Evolutionary conservation across 129 eudicot genomes (phyloP), one percentile per base, ranked within the genome.

Genomic region (Chrysanthemum makinoi): DNA sequence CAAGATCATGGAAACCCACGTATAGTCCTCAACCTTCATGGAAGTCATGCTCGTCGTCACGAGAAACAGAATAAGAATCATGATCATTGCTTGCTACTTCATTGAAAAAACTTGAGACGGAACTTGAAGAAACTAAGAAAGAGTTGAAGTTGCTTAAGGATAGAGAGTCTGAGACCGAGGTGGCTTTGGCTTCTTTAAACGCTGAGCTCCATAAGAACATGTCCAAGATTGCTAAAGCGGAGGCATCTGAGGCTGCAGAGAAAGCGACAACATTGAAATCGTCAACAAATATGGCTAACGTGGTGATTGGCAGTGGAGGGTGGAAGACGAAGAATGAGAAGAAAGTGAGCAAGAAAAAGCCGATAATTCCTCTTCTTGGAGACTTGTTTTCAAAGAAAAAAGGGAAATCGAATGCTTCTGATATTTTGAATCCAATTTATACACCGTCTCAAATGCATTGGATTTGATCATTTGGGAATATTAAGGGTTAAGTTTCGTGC

Each of bases 171-270:
- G 96, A 89, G 46, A 93, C 87, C 6, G 88, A 87, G 84, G 87
- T 87, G 80, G 88, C 92, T 3, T 54, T 89, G 75, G 95, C 95
- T 72, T 81, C 91, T 1, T 59, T 92, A 71, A 89, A 92, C 18
- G 98, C 95, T 0, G 95, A 89, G 82, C 88, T 93, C 53, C 98
- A 83, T 66, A 81, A 74, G 81, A 93, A 89, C 87, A 85, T 89
- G 95, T 85, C 92, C 0, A 93, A 82, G 82, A 75, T 85, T 6
- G 91, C 85, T 0, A 33, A 64, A 60, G 86, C 95, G 2, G 95
- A 89, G 82, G 96, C 86, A 3, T 72, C 66, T 0, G 77, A 64
- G 28, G 79, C 65, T 17, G 81, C 77, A 2, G 61, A 67, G 62
- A 86, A 80, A 3, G 76, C 57, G 13, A 78, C 54, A 30, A 72